Conservation (phyloP, 2,329 filamentous ascomycete genomes). For the Sarocladium brachiariae region DNA sequence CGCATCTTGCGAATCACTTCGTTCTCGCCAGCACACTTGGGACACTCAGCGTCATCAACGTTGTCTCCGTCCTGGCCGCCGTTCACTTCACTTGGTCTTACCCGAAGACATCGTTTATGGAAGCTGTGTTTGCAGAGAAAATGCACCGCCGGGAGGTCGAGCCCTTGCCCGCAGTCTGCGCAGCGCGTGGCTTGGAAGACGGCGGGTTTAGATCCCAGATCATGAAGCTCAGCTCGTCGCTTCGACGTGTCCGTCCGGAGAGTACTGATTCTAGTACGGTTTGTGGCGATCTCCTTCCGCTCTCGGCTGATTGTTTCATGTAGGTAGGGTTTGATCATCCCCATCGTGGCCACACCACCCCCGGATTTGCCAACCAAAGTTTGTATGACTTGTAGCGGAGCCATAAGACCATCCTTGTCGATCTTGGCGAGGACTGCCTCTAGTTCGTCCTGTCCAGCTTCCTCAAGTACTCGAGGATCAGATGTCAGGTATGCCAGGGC, state of each 20-base stretch:
- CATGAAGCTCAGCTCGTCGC: conserved; percentile 71
- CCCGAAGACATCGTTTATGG: conserved; percentile 76
- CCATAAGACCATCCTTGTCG: conserved; percentile 86
- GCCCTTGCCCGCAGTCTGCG: conserved; percentile 66
- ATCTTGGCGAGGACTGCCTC: conserved; percentile 76
- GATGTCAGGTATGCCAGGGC: conserved; percentile 92
- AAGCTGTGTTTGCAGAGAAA: conserved; percentile 97
- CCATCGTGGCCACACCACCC: conserved; percentile 79
- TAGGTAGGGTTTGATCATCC: conserved; percentile 91
- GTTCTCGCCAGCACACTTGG: conserved; percentile 76
- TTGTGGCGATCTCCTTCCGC: conserved; percentile 72
- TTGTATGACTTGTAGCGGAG: conserved; percentile 92
- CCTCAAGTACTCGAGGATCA: conserved; percentile 69
- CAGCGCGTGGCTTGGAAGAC: conserved; percentile 90
- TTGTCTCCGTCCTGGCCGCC: conserved; percentile 28
- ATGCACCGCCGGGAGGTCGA: conserved; percentile 87
- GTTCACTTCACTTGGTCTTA: conserved; percentile 13
- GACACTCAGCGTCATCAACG: conserved; percentile 67
- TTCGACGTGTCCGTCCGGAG: conserved; percentile 78
- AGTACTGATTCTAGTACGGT: conserved; percentile 72
- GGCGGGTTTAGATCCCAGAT: conserved; percentile 70
- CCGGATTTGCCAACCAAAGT: conserved; percentile 62
- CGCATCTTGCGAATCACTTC: conserved; percentile 84
- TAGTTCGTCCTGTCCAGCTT: conserved; percentile 78
- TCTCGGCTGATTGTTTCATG: conserved; percentile 84